phyloP scores from a whole-genome alignment of 2,329 filamentous ascomycete species.

The Septoria petroselini region DNA sequence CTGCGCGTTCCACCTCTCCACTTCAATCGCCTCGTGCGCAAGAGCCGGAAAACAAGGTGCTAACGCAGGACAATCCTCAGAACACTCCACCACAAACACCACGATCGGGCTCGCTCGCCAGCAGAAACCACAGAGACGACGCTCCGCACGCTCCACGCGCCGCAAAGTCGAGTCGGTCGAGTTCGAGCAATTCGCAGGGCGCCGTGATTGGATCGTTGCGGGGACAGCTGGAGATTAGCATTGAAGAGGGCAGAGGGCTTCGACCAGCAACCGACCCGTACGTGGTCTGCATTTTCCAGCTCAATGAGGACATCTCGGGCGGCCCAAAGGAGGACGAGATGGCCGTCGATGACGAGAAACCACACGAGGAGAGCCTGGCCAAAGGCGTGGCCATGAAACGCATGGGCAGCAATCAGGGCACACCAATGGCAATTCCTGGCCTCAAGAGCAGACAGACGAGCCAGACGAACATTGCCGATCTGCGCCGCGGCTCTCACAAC shows the following conservation, averaged over 20 bases:
- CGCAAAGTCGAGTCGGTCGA: constrained; percentile 36
- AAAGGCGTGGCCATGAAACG: constrained; percentile 50
- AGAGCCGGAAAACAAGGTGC: constrained; percentile 64
- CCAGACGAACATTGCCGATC: constrained; percentile 77
- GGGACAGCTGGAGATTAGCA: constrained; percentile 86
- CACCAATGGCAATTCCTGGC: constrained; percentile 86
- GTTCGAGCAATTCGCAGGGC: constrained; percentile 33
- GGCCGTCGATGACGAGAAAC: constrained; percentile 33
- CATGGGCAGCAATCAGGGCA: constrained; percentile 74
- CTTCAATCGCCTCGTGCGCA: constrained; percentile 49
- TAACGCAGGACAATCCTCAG: constrained; percentile 83
- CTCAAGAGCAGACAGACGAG: constrained; percentile 94
- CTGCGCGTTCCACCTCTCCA: constrained; percentile 43
- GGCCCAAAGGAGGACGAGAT: constrained; percentile 66
- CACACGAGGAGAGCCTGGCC: constrained; percentile 56
- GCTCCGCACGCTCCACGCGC: constrained; percentile 38
- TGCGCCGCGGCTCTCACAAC: constrained; percentile 46
- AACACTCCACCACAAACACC: constrained; percentile 89
- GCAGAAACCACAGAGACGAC: constrained; percentile 38
- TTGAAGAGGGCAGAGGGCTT: constrained; percentile 78
- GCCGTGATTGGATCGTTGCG: constrained; percentile 69
- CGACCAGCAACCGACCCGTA: constrained; percentile 85
- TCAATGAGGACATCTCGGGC: constrained; percentile 91
- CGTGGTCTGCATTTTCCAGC: constrained; percentile 93
- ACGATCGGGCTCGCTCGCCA: constrained; percentile 73